Base-by-base conservation (phyloP, 2,329 filamentous ascomycete species). In the Epichloe gansuensis region DNA sequence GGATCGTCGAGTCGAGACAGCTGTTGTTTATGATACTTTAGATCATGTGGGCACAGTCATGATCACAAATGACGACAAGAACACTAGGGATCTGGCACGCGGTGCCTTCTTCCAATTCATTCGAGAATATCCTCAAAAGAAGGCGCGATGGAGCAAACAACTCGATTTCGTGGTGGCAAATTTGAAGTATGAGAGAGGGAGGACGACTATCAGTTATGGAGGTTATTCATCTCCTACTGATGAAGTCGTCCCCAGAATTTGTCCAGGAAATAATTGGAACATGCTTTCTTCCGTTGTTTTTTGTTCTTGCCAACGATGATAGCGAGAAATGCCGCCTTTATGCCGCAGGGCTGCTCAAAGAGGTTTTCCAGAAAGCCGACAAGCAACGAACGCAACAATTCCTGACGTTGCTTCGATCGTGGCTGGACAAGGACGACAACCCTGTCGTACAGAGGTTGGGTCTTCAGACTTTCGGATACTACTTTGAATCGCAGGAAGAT, bases 71-170 rank as follows among this genome's bases (percentile, higher is more conserved):
- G 88, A 95, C 57, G 91, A 94, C 60, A 86, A 86, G 60, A 83
- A 86, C 58, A 91, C 91, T 2, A 81, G 93, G 50, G 89, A 96
- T 65, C 75, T 95, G 39, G 91, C 91, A 13, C 80, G 93, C 53
- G 89, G 89, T 21, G 86, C 89, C 13, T 98, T 94, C 68, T 86
- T 95, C 67, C 89, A 96, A 59, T 98, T 98, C 70, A 73, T 98
- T 52, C 82, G 91, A 58, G 90, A 96, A 51, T 98, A 96, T 63
- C 91, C 93, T 0, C 93, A 97, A 66, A 89, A 86, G 62, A 91
- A 90, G 68, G 86, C 83, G 57, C 80, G 93, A 13, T 94, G 93
- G 83, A 78, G 81, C 41, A 95, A 95, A 65, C 91, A 97, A 64
- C 77, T 96, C 49, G 82, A 78, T 52, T 98, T 97, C 65, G 76